Evolutionary conservation across 2,329 filamentous ascomycete genomes (phyloP).

Genomic region (Gyromitra esculenta): DNA sequence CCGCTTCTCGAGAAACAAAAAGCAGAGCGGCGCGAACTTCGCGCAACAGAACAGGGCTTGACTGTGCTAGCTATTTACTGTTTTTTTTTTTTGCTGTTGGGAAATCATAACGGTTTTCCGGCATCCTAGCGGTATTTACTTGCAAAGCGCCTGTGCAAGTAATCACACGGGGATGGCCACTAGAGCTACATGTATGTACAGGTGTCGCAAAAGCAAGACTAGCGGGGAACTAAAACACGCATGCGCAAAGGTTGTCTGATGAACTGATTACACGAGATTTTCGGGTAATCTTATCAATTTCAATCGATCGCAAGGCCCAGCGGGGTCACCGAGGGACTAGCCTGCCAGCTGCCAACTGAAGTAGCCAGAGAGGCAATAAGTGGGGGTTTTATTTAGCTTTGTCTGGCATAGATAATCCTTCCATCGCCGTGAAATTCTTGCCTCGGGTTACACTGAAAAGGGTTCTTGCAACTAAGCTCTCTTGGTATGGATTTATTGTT

Average conservation of each 20-base stretch:
- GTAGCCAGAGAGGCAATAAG: background rate
- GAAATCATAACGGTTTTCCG: background rate
- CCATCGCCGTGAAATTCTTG: slow-evolving; percentile 7
- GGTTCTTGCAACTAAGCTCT: slow-evolving; percentile 26
- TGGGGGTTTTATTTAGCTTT: background rate
- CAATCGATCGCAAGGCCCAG: slow-evolving; percentile 35
- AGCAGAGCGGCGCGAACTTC: background rate
- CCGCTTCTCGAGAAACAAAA: slow-evolving; percentile 1
- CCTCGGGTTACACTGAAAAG: slow-evolving; percentile 27
- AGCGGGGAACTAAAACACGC: slow-evolving; percentile 38
- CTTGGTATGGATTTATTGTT: slow-evolving; percentile 9
- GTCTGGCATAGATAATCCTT: background rate
- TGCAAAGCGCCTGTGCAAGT: slow-evolving; percentile 9
- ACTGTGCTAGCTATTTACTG: slow-evolving; percentile 12
- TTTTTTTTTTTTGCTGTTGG: slow-evolving; percentile 2
- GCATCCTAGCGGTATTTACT: slow-evolving; percentile 18
- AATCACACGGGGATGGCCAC: slow-evolving; percentile 26
- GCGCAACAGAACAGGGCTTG: background rate
- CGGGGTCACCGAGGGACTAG: background rate
- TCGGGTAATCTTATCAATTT: slow-evolving; percentile 49
- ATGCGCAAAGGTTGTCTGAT: slow-evolving; percentile 42
- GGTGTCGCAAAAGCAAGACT: slow-evolving; percentile 28
- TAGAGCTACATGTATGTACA: background rate
- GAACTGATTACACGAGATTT: slow-evolving; percentile 50
- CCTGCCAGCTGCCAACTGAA: background rate